Evolutionary conservation across 257 asterid genomes (phyloP).

Genomic region (Przewalskia tangutica): DNA sequence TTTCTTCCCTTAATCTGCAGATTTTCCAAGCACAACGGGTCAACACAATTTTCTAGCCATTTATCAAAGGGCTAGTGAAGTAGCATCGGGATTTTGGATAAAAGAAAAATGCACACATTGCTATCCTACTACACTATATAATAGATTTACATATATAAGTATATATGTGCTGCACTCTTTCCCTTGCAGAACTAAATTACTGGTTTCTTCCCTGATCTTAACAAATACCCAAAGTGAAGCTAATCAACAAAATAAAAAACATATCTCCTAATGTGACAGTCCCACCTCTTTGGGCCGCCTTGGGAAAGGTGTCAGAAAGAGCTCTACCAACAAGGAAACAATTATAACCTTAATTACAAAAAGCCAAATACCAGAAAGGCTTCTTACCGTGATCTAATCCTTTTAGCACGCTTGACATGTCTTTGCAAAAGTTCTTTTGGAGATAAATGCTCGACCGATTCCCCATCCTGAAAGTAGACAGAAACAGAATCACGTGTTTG

Average conservation of each 20-base stretch:
- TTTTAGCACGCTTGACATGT: conserved; percentile 84
- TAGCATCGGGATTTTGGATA: neutral
- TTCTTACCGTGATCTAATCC: conserved; percentile 69
- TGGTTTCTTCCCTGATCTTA: neutral
- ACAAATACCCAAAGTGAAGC: neutral
- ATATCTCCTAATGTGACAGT: neutral
- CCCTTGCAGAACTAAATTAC: neutral
- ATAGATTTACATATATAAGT: neutral
- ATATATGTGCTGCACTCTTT: neutral
- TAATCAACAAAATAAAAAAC: neutral
- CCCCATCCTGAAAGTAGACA: conserved; percentile 48
- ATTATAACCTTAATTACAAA: neutral
- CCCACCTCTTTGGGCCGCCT: neutral
- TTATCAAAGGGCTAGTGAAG: neutral
- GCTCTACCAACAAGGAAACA: neutral
- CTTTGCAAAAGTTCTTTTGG: conserved; percentile 59
- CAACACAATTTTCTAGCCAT: neutral
- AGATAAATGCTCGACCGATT: conserved; percentile 49
- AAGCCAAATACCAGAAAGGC: neutral
- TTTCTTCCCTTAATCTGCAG: conserved; percentile 75
- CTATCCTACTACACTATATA: neutral
- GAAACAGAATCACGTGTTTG: neutral
- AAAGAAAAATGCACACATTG: neutral
- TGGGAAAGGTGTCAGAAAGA: neutral
- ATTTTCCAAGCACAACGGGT: conserved; percentile 7